phyloP scores from a whole-genome alignment of 169 alveolate species.

The Babesia ovata region DNA sequence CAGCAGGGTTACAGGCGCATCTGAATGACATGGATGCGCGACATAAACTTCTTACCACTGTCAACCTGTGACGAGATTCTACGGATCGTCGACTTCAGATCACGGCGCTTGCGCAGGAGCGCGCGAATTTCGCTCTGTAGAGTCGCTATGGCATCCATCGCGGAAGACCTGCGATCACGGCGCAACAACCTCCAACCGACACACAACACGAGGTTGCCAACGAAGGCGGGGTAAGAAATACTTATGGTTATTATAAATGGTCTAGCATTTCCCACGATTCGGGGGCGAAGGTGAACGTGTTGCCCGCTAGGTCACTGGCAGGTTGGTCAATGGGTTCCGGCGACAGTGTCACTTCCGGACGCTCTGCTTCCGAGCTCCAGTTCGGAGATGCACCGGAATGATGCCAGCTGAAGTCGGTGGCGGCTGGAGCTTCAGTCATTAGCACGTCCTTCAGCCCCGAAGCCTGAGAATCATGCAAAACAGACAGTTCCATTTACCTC shows the following conservation, averaged over 20 bases:
- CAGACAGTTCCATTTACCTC: slow-evolving; percentile 24
- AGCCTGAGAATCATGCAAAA: background rate
- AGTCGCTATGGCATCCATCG: background rate
- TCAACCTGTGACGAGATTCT: slow-evolving; percentile 36
- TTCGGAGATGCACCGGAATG: slow-evolving; percentile 39
- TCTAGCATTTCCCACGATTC: slow-evolving; percentile 11
- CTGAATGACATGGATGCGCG: background rate
- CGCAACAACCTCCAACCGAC: background rate
- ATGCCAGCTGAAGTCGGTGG: slow-evolving; percentile 64
- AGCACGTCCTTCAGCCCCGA: slow-evolving; percentile 31
- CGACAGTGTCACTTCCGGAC: slow-evolving; percentile 6
- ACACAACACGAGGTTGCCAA: background rate
- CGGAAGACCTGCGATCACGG: background rate
- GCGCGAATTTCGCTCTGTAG: slow-evolving; percentile 39
- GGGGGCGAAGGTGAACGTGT: slow-evolving; percentile 4
- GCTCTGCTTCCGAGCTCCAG: slow-evolving; percentile 11
- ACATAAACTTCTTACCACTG: slow-evolving; percentile 19
- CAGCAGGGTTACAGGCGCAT: slow-evolving; percentile 45
- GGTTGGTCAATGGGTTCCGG: background rate
- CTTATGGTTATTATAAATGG: background rate
- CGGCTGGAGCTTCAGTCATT: background rate
- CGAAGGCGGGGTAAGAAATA: background rate
- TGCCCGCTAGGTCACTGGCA: slow-evolving; percentile 3
- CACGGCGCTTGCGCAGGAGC: slow-evolving; percentile 34
- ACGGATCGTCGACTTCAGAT: slow-evolving; percentile 28